These are phyloP conservation scores for Trichocladium antarcticum DNA, from an alignment of 495 filamentous ascomycete species.

Conservation along the genomic window DNA sequence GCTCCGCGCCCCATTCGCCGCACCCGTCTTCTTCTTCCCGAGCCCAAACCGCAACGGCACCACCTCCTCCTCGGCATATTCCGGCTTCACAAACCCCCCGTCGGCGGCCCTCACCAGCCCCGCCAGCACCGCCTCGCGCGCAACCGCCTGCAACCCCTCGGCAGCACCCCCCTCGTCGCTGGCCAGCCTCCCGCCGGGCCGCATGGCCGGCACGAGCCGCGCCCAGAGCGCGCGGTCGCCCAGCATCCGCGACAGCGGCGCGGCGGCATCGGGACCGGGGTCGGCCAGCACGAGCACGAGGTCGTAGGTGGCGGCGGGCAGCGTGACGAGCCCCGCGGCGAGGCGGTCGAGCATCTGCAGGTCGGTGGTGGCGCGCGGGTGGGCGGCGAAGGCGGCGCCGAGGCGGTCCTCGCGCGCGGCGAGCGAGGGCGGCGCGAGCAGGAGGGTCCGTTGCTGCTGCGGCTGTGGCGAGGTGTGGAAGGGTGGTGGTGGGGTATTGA, in stretches of 20 bases:
- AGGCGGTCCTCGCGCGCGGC: slow-evolving; percentile 40
- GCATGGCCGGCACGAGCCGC: slow-evolving; percentile 55
- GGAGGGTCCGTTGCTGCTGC: slow-evolving; percentile 34
- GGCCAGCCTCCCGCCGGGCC: slow-evolving; percentile 55
- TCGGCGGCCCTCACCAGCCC: slow-evolving; percentile 54
- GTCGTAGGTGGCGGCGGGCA: slow-evolving; percentile 71
- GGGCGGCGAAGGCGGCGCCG: slow-evolving; percentile 37
- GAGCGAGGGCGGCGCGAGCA: slow-evolving; percentile 45
- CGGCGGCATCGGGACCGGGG: slow-evolving; percentile 46
- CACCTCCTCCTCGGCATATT: slow-evolving; percentile 53
- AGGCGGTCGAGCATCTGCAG: slow-evolving; percentile 98
- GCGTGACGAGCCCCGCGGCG: slow-evolving; percentile 64
- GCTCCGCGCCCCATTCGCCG: neutral
- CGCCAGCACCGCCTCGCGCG: slow-evolving; percentile 68
- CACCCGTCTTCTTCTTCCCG: slow-evolving; percentile 43
- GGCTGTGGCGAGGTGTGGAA: no score
- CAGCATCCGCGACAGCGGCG: slow-evolving; percentile 47
- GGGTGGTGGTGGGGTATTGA: slow-evolving; percentile 2
- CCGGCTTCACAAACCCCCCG: slow-evolving; percentile 59
- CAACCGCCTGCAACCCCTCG: slow-evolving; percentile 29
- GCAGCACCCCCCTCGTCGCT: slow-evolving; percentile 55
- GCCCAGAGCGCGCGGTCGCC: slow-evolving; percentile 57
- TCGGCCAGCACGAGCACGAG: slow-evolving; percentile 74
- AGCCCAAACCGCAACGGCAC: slow-evolving; percentile 56
- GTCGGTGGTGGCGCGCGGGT: slow-evolving; percentile 66